Evolutionary conservation across 129 eudicot species (phyloP), one percentile per base, ranked within the genome.

Genomic region (Tagetes patula): DNA sequence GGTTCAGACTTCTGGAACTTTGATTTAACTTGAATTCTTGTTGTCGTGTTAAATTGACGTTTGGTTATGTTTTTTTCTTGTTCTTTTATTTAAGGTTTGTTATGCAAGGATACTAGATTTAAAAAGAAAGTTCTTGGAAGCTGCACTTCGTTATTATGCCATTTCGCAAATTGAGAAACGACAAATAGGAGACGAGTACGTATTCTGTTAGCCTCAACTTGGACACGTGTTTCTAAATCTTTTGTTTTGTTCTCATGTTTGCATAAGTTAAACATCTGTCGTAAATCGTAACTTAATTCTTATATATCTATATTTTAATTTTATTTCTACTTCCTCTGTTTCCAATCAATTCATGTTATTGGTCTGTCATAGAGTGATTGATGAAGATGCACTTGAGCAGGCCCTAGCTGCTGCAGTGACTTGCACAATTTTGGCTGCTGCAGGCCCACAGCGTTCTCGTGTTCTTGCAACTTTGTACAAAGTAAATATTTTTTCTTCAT

Each of bases 341-440:
- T 13, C 47, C 31, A 61, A 41, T 65, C 36, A 27, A 41, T 54
- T 74, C n/a, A 38, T 66, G 71, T 68, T 13, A 55, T 70, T 82
- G 41, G 36, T 13, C 43, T 56, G 42, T 78, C 9, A 43, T 82
- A 94, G 99, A 80, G 97, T 84, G 80, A 94, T 94, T 36, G 91
- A 94, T 54, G 99, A 94, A 80, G 97, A 87, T 48, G 99, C 99
- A 12, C 79, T 94, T 39, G 99, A 94, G 83, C 99, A 94, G 83
- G 99, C 99, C 77, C 80, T 94, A 70, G 77, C 99, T 63, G 99
- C 99, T 77, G 99, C 99, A 8, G 91, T 94, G 45, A 94, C 99
- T 3, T 94, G 99, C 84, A 94, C 99, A 67, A 94, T 94, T 77
- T 88, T 94, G 88, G 99, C 99, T 72, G 99, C 93, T 75, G 99